phyloP scores from a whole-genome alignment of 331 rosid species.

The Malus hybrid region DNA sequence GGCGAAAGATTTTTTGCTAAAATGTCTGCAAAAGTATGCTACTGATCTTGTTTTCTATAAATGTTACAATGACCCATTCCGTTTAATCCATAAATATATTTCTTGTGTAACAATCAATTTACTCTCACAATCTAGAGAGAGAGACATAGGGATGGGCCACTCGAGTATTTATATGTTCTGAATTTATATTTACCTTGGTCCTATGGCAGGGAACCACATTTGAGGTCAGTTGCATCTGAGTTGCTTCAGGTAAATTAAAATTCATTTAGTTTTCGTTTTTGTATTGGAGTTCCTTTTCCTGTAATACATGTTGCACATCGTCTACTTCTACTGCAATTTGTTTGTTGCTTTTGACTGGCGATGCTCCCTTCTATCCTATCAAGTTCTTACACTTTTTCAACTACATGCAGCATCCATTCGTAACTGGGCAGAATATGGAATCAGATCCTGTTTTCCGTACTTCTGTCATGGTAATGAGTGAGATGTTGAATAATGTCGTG shows the following conservation, averaged over 20 bases:
- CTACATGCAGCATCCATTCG: conserved; percentile 84
- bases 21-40: conserved; percentile 85
- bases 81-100: not conserved
- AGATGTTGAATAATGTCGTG: conserved; percentile 1
- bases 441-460: conserved; percentile 20
- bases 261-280: conserved; percentile 8
- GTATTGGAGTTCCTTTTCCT: conserved; percentile 1
- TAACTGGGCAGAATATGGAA: conserved; percentile 48
- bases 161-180: not conserved
- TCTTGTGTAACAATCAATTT: not conserved
- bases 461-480: conserved; percentile 47
- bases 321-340: conserved; percentile 4
- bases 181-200: conserved; percentile 7
- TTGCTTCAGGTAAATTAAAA: conserved; percentile 70
- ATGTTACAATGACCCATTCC: not conserved
- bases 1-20: conserved; percentile 87
- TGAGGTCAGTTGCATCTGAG: conserved; percentile 78
- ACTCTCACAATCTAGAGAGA: not conserved
- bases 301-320: not conserved
- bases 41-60: conserved; percentile 14
- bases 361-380: not conserved
- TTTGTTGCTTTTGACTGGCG: not conserved
- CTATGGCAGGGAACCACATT: conserved; percentile 77
- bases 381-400: conserved; percentile 24
- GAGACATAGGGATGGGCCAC: not conserved